Evolutionary conservation across 2,329 filamentous ascomycete species (phyloP), one percentile per base, ranked within the genome.

Genomic region (Monosporascus sp.): DNA sequence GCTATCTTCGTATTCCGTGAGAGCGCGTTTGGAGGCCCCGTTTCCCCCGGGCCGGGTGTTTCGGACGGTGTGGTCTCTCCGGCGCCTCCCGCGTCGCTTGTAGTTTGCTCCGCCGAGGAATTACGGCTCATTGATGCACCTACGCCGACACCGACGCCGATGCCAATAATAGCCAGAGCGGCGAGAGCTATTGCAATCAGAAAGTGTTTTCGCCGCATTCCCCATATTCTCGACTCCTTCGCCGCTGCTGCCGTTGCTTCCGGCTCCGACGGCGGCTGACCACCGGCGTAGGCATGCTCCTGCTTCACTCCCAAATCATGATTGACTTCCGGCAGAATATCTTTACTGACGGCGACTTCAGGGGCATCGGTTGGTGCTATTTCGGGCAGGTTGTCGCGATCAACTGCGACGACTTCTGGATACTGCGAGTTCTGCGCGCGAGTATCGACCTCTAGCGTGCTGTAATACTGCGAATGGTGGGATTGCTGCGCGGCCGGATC

Each of bases 281-380:
- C 55, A 52, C 31, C 24, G 31, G 45, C 20, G 37, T 4, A 20
- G 20, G n/a, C 37, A 35, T 31, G 44, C 49, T 24, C 38, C 26
- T 45, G 31, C 35, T 37, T 37, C 47, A 19, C 41, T 17, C 7
- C 54, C 53, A 9, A 58, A 52, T 50, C 6, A 3, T 55, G 53
- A 49, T 46, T 76, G 77, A 52, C 75, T 74, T 37, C 70, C 65
- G 53, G 74, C 65, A 55, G 73, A 19, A 50, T 31, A 1, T 46
- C 24, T 35, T 35, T 35, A 35, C 31, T 35, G 11, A 14, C 11
- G 11, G 31, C 31, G 31, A 35, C 1, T 14, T 35, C 31, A 35
- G 31, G 31, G 31, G 31, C 31, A 5, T 35, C 16, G 16, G n/a
- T 14, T 50, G 17, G 4, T 48, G 41, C 41, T 48, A 49, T 37